Evolutionary conservation across 768 basidiomycete species (phyloP).

Genomic region (Mrakia blollopis): DNA sequence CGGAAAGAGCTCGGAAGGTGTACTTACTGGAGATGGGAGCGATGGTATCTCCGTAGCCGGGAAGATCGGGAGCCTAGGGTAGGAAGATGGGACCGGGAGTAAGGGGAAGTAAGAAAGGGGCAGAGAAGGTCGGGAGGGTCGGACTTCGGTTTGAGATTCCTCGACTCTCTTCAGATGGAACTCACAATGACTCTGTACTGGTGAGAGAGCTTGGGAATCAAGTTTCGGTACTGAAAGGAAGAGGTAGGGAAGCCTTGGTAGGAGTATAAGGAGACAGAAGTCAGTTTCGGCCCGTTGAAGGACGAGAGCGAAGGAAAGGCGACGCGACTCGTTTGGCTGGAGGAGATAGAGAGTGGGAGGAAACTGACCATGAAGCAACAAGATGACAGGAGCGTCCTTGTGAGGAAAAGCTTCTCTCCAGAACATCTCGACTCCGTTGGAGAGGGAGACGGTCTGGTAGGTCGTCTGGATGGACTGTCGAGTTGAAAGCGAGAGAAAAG

Average conservation of each 20-base stretch:
- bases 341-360: background rate
- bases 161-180: background rate
- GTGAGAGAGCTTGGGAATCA: constrained; percentile 48
- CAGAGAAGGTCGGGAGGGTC: background rate
- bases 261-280: background rate
- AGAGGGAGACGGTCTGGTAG: background rate
- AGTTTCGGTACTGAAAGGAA: constrained; percentile 52
- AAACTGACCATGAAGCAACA: constrained; percentile 47
- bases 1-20: no score
- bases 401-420: constrained; percentile 49
- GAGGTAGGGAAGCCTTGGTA: constrained; percentile 51
- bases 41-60: constrained; percentile 53
- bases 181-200: constrained; percentile 48
- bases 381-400: constrained; percentile 37
- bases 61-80: constrained; percentile 49
- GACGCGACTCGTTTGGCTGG: no score
- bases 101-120: background rate
- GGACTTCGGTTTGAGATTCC: no score
- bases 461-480: background rate
- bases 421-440: constrained; percentile 41
- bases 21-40: no score
- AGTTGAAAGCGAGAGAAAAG: background rate
- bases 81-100: background rate
- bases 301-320: background rate
- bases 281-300: background rate